phyloP scores from a whole-genome alignment of 1,284 basidiomycete species.

The Melampsora americana region DNA sequence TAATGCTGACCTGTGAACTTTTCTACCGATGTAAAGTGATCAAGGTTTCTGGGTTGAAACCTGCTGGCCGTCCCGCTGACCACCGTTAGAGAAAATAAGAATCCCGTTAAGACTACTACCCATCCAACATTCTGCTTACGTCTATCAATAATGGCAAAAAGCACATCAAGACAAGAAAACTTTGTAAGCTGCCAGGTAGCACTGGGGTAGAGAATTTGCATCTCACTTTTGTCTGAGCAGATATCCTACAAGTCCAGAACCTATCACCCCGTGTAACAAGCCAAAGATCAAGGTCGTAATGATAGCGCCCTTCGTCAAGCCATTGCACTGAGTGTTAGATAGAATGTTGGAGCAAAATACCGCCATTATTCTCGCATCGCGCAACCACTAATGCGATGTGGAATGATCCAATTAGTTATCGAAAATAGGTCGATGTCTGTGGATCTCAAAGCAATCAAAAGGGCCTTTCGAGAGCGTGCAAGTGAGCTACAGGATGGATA shows the following conservation, averaged over 20 bases:
- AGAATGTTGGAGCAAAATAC: conserved; percentile 40
- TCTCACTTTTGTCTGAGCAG: conserved; percentile 27
- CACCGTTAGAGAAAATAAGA: conserved; percentile 23
- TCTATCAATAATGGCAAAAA: background rate
- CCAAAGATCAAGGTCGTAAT: conserved; percentile 10
- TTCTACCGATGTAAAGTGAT: conserved; percentile 23
- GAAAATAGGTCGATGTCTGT: too few species aligned
- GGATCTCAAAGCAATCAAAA: too few species aligned
- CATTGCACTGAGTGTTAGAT: conserved; percentile 39
- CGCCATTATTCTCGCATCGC: conserved; percentile 35
- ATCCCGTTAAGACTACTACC: conserved; percentile 15
- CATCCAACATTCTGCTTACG: background rate
- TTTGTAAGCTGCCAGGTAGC: background rate
- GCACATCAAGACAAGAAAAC: background rate
- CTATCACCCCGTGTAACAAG: conserved; percentile 13
- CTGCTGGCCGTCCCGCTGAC: conserved; percentile 27
- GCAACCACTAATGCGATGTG: background rate
- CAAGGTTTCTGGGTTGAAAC: conserved; percentile 18
- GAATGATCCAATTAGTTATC: background rate
- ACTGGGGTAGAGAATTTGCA: background rate
- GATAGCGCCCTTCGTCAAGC: conserved; percentile 29
- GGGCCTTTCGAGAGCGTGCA: too few species aligned
- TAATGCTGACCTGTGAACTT: conserved; percentile 26
- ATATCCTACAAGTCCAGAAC: conserved; percentile 23
- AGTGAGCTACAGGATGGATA: too few species aligned